A percentile compares a stretch with the other conserved stretches of the same genome.
Conservation (phyloP, 1,284 basidiomycete genomes). For the Malassezia dermatis region DNA sequence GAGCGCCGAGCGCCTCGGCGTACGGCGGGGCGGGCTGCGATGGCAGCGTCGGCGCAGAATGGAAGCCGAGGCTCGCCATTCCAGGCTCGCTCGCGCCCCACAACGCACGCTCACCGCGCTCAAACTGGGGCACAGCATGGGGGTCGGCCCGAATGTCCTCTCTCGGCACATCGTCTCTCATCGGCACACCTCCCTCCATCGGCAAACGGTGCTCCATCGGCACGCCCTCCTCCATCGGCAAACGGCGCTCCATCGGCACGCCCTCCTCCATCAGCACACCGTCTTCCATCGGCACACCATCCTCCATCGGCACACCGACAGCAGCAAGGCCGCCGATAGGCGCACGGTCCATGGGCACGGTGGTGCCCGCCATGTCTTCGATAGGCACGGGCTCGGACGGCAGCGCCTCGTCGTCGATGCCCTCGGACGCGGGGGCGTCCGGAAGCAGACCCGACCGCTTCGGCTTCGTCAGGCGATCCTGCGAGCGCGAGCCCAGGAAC, state of each 20-base stretch:
- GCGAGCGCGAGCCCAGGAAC: neutral
- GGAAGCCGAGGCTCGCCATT: neutral
- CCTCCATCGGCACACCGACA: neutral
- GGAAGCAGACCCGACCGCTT: neutral
- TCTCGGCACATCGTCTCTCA: neutral
- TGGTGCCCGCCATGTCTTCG: neutral
- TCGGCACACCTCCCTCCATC: neutral
- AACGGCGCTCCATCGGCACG: neutral
- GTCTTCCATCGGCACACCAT: neutral
- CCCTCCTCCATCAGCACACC: neutral
- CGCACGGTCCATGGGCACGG: neutral
- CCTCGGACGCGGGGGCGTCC: neutral
- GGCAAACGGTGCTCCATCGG: too few species aligned
- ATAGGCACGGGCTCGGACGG: neutral
- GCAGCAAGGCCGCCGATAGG: neutral
- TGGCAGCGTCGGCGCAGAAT: neutral
- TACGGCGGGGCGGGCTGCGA: neutral
- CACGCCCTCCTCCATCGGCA: neutral
- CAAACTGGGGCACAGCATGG: too few species aligned
- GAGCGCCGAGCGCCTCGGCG: neutral
- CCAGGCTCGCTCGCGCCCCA: neutral
- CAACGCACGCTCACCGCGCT: too few species aligned
- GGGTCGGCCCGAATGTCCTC: neutral
- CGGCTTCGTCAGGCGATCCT: neutral
- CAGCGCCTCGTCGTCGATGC: neutral